These are phyloP conservation scores for Trametes cinnabarina DNA, from an alignment of 768 basidiomycete genomes.

Conservation along the genomic window DNA sequence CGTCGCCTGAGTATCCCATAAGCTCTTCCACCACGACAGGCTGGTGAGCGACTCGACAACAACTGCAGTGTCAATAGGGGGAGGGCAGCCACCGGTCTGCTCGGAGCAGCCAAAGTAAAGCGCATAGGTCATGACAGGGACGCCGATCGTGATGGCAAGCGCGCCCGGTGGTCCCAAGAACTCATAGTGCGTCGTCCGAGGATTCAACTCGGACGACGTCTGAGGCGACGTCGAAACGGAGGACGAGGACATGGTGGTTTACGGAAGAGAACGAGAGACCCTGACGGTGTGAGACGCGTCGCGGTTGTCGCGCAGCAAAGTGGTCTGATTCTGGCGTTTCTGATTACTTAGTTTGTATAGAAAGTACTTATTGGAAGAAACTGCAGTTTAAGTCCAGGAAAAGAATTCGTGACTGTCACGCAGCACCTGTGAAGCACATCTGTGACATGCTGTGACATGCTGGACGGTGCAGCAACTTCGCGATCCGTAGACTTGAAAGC, in stretches of 20 bases:
- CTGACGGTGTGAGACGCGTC: slow-evolving; percentile 16
- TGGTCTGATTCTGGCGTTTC: not conserved
- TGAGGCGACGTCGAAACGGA: slow-evolving; percentile 7
- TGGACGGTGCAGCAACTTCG: not conserved
- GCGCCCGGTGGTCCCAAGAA: slow-evolving; percentile 84
- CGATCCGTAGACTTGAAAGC: not conserved
- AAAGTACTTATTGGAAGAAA: too few relatives aligned
- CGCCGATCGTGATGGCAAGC: slow-evolving; percentile 61
- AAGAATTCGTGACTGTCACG: not conserved
- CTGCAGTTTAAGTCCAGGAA: not conserved
- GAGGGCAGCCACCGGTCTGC: slow-evolving; percentile 65
- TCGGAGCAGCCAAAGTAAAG: slow-evolving; percentile 82
- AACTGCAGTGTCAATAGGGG: slow-evolving; percentile 39
- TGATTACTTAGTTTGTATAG: not conserved
- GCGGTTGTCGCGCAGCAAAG: slow-evolving; percentile 1
- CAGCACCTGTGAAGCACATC: not conserved
- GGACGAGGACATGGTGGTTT: slow-evolving; percentile 20
- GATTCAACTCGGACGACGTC: slow-evolving; percentile 42
- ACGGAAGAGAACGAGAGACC: too few relatives aligned
- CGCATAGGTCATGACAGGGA: slow-evolving; percentile 69
- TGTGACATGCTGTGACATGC: not conserved
- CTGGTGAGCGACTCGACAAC: slow-evolving; percentile 48
- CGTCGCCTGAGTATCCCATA: slow-evolving; percentile 83
- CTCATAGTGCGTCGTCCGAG: slow-evolving; percentile 70
- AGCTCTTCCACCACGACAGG: slow-evolving; percentile 60